Conservation (phyloP, 2,329 filamentous ascomycete species). For the Monosporascus sp. region DNA sequence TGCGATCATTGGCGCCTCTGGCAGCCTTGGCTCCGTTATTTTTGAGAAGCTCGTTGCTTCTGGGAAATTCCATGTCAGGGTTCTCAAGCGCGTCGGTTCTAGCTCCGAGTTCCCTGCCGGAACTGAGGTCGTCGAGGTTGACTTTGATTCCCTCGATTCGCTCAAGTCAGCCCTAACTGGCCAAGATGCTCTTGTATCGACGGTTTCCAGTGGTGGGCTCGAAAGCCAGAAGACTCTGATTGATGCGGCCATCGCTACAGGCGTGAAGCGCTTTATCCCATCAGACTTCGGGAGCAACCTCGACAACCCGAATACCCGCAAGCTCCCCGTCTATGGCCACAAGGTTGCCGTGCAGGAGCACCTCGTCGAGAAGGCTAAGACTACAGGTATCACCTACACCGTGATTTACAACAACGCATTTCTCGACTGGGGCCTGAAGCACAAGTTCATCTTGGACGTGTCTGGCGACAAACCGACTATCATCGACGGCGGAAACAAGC, state of each 20-base stretch:
- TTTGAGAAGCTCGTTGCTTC: constrained; percentile 32
- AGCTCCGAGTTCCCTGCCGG: constrained; percentile 26
- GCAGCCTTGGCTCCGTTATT: constrained; percentile 34
- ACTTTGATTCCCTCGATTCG: constrained; percentile 43
- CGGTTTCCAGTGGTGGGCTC: constrained; percentile 30
- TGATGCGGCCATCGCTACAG: constrained; percentile 54
- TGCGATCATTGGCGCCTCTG: constrained; percentile 17
- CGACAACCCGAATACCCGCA: constrained; percentile 6
- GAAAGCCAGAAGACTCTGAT: constrained; percentile 47
- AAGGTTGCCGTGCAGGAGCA: constrained; percentile 12
- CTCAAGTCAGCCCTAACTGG: constrained; percentile 48
- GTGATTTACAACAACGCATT: constrained; percentile 35
- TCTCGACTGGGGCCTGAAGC: constrained; percentile 18
- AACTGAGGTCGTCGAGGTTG: constrained; percentile 40
- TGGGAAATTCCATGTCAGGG: constrained; percentile 45
- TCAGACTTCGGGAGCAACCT: constrained; percentile 48
- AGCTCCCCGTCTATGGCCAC: constrained; percentile 13
- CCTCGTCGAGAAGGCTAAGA: constrained; percentile 17
- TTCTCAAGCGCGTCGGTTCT: constrained; percentile 47
- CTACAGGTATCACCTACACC: constrained; percentile 22
- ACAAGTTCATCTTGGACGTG: constrained; percentile 13
- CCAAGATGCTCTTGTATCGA: constrained; percentile 52
- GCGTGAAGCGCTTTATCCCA: constrained; percentile 58
- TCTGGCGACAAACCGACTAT: constrained; percentile 32
- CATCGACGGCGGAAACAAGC: constrained; percentile 43